Base-by-base conservation (phyloP, 2,329 filamentous ascomycete species). In the Colletotrichum sp. region DNA sequence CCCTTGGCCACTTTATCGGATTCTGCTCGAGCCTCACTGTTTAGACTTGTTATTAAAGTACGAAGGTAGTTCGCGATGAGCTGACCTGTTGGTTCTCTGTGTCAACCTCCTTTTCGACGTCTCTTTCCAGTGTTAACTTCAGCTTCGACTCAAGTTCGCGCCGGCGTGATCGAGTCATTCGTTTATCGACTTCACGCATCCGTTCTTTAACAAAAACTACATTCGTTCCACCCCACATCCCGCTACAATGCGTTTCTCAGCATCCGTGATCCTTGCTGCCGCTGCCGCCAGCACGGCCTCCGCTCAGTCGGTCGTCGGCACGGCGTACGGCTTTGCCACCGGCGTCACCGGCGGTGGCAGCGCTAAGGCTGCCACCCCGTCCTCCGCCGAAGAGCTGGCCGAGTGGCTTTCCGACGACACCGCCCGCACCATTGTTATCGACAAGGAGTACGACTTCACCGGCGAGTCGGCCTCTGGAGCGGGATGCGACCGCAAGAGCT, bases 331-430 rank as follows among this genome's bases (percentile, higher is more conserved):
- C 49, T 83, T 83, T 26, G 82, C 82, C 13, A 77, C 78, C 3
- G 81, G 89, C 49, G 87, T 89, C 4, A 91, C 89, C 34, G 90
- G 90, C 63, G 90, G 90, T 78, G 89, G 89, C 32, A 83, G 79
- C 70, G 88, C 88, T 15, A 82, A 85, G 18, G 84, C 88, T 6
- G 78, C 77, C 1, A 85, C 86, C 62, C 89, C 89, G n/a, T 81
- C 81, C 16, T 85, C 85, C 32, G 87, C 83, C 26, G 84, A 83
- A 18, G 85, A 92, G 83, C 86, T 90, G 74, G 78, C 83, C 3
- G 36, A 79, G 15, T 79, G 73, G 69, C 78, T 82, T 5, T 76
- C 79, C n/a, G 80, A 82, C n/a, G 80, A 82, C 7, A 79, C 78
- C 3, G 77, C 80, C 3, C 77, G 80, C 21, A 77, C 78, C 15